Conservation (phyloP, 768 basidiomycete genomes). For the Agaricus blazei region DNA sequence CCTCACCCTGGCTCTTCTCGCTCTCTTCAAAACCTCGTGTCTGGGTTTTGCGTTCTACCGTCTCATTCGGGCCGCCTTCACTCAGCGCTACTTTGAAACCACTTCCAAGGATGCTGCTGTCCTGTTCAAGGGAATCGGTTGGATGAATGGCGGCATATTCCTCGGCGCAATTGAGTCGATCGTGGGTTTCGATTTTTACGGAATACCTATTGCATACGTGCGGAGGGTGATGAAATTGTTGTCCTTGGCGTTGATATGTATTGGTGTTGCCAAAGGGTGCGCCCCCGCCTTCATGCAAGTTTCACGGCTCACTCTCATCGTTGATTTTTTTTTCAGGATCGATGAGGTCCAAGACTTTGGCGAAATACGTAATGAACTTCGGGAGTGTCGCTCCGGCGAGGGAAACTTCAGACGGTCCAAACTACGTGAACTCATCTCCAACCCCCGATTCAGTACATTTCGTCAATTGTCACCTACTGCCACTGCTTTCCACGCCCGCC, state of each 20-base stretch:
- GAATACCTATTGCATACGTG: conserved; percentile 48
- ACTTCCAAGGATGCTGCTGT: conserved; percentile 38
- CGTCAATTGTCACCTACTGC: conserved; percentile 45
- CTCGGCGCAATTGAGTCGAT: conserved; percentile 62
- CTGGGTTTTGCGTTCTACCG: conserved; percentile 60
- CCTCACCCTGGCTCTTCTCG: conserved; percentile 55
- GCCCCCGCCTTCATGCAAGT: conserved; percentile 14
- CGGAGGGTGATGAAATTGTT: conserved; percentile 56
- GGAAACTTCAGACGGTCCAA: conserved; percentile 27
- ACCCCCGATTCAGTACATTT: conserved; percentile 51
- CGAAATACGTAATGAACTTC: conserved; percentile 35
- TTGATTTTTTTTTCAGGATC: conserved; percentile 28
- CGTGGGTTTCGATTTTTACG: conserved; percentile 52
- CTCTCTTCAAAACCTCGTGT: conserved; percentile 50
- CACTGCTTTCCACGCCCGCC: conserved; percentile 31
- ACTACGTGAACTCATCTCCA: conserved; percentile 45
- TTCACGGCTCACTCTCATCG: not conserved
- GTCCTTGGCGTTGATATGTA: conserved; percentile 47
- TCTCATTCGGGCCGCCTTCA: conserved; percentile 42
- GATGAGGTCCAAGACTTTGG: conserved; percentile 52
- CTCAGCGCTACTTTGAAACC: conserved; percentile 48
- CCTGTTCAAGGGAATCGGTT: conserved; percentile 56
- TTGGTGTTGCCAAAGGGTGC: conserved; percentile 68
- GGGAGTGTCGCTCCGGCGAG: conserved; percentile 1
- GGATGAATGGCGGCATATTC: conserved; percentile 58